Conservation (phyloP, 768 basidiomycete genomes). For the Psilocybe subaeruginosa region DNA sequence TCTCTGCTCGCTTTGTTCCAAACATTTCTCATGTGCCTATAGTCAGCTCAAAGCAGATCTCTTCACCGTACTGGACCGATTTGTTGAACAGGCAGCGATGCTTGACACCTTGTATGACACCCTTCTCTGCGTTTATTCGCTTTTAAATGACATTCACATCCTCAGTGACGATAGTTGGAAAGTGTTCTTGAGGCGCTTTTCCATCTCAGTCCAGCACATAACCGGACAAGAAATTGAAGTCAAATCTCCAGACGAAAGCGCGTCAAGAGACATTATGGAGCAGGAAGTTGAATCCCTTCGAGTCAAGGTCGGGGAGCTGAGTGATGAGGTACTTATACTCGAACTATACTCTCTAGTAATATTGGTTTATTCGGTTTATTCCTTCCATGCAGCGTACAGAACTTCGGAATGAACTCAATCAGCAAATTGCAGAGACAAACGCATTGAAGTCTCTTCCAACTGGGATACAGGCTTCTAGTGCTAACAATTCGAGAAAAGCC, state of each 20-base stretch:
- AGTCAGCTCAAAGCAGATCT: constrained; percentile 69
- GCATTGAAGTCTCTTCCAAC: constrained; percentile 58
- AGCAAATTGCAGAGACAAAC: constrained; percentile 70
- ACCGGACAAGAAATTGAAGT: constrained; percentile 68
- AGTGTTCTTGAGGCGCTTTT: constrained; percentile 60
- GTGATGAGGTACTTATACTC: constrained; percentile 55
- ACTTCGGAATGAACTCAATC: constrained; percentile 56
- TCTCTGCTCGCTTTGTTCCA: background rate
- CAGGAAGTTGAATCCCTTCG: constrained; percentile 66
- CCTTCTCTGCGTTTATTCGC: constrained; percentile 3
- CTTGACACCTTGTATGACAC: constrained; percentile 65
- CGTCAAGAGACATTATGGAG: constrained; percentile 45
- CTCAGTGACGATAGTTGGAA: constrained; percentile 71
- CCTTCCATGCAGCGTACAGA: constrained; percentile 43
- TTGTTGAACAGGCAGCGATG: constrained; percentile 61
- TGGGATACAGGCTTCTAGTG: constrained; percentile 35
- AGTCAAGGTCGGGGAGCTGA: constrained; percentile 62
- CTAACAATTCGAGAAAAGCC: constrained; percentile 47
- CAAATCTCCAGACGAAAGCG: constrained; percentile 39
- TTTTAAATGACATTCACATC: constrained; percentile 15
- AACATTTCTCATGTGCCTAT: constrained; percentile 8
- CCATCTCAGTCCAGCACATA: constrained; percentile 63
- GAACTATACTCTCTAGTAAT: background rate
- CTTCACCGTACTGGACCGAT: constrained; percentile 62
- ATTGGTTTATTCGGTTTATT: background rate